Evolutionary conservation across 805 yeast genomes (phyloP).

Genomic region (Wickerhamiella domercqiae): DNA sequence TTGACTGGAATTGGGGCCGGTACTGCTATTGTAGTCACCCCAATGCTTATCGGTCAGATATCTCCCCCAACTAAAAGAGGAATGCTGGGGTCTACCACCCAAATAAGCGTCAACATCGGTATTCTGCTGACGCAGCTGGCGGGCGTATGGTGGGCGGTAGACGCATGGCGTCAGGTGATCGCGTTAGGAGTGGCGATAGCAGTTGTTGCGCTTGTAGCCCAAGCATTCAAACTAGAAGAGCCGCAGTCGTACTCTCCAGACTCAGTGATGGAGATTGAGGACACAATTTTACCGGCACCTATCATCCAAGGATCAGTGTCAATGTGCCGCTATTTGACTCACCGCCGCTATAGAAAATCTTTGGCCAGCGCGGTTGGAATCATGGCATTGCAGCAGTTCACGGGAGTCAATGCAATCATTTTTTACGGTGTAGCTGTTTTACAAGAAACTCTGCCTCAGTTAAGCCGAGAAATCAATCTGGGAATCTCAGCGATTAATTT

Average conservation of each 20-base stretch:
- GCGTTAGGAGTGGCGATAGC: slow-evolving; percentile 47
- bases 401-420: slow-evolving; percentile 84
- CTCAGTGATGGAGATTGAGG: neutral
- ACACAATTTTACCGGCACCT: no score
- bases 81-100: slow-evolving; percentile 75
- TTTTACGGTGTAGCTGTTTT: slow-evolving; percentile 86
- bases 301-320: no score
- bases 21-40: slow-evolving; percentile 67
- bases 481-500: slow-evolving; percentile 62
- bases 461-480: slow-evolving; percentile 60
- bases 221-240: neutral
- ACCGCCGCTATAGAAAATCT: slow-evolving; percentile 40
- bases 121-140: slow-evolving; percentile 64
- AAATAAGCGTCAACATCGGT: slow-evolving; percentile 72
- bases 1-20: slow-evolving; percentile 82
- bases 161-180: slow-evolving; percentile 60
- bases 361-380: slow-evolving; percentile 53
- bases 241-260: slow-evolving; percentile 11
- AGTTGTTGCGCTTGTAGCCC: slow-evolving; percentile 28
- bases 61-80: slow-evolving; percentile 60
- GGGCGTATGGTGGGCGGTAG: slow-evolving; percentile 54
- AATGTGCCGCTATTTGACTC: slow-evolving; percentile 33
- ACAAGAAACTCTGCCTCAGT: slow-evolving; percentile 51
- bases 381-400: slow-evolving; percentile 74
- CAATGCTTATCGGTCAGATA: slow-evolving; percentile 66